Base-by-base conservation (phyloP, 306 rosid species). In the Cicer chorassanicum region DNA sequence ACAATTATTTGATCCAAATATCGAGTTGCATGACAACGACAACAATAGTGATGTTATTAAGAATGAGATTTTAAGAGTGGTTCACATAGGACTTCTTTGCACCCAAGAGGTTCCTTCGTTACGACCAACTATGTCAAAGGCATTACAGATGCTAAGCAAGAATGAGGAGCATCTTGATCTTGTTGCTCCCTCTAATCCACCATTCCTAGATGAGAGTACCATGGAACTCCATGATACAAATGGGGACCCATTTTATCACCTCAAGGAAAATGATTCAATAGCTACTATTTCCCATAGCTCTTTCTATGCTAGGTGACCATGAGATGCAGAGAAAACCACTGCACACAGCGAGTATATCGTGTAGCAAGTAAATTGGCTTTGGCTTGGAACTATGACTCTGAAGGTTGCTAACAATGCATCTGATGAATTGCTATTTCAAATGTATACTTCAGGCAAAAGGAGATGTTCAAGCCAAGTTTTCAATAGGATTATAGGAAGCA, bases 71-170 rank as follows among this genome's bases (percentile, higher is more conserved):
- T 70, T 82, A 44, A 85, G 96, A 86, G 96, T 86, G 84, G 74
- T 92, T 65, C 91, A 94, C 42, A 77, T 90, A 69, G 99, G 95
- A 78, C 93, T 94, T 75, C 45, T 92, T 38, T 94, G 97, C 89
- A 90, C 92, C 66, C 99, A 94, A 82, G 96, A 94, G 88, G 83
- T 54, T 38, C 83, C 86, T 49, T 86, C 95, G 0, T 65, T 90
- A 40, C 72, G 96, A 77, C 99, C 97, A 77, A 74, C 85, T 14
- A 94, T 92, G 95, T 89, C 93, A 38, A 94, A 72, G 89, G 88
- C 84, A 4, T 79, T 94, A 11, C 84, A 85, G 69, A 94, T 94
- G 96, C 84, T 94, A 57, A 86, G 83, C 56, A 88, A 78, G 71
- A 82, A 81, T 70, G 97, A 90, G 76, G 89, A 84, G 78, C 21